These are phyloP conservation scores for Petunia secreta DNA, from an alignment of 257 asterid species.

Conservation along the genomic window DNA sequence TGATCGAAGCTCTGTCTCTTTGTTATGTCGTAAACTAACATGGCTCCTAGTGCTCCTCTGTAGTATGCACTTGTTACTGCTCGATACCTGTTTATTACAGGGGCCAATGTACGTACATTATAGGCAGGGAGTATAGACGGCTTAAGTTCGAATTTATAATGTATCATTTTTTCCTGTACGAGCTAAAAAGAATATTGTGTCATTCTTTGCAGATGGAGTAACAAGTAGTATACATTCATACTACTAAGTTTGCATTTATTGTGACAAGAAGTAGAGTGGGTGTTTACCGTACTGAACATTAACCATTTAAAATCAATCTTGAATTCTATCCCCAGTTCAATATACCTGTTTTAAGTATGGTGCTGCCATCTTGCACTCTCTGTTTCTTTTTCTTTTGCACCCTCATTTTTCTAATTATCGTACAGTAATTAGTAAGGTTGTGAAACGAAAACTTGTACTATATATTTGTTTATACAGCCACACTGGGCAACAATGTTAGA, in stretches of 20 bases:
- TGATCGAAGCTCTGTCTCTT: conserved; percentile 72
- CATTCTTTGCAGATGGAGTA: too few species aligned
- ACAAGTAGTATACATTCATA: background rate
- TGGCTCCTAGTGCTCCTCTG: conserved; percentile 85
- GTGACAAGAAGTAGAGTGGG: background rate
- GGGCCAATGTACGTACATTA: background rate
- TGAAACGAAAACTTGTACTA: background rate
- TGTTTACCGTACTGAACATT: too few species aligned
- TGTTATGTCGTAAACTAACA: conserved; percentile 80
- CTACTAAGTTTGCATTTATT: background rate
- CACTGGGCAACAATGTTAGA: background rate
- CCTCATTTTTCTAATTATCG: background rate
- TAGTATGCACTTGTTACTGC: conserved; percentile 89
- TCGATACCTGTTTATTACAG: conserved; percentile 56
- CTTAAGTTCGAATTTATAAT: background rate
- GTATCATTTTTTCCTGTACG: too few species aligned
- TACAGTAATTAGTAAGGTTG: background rate
- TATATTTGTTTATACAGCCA: background rate
- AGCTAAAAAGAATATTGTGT: too few species aligned
- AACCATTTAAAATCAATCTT: too few species aligned
- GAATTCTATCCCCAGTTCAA: background rate
- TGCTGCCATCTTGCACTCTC: background rate
- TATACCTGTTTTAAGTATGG: background rate
- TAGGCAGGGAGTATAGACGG: background rate
- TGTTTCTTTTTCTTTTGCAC: background rate